Percentiles rank a stretch among this genome's conserved stretches.
Evolutionary conservation across 1,284 basidiomycete genomes (phyloP).

Genomic region (Ceratobasidium theobromae): DNA sequence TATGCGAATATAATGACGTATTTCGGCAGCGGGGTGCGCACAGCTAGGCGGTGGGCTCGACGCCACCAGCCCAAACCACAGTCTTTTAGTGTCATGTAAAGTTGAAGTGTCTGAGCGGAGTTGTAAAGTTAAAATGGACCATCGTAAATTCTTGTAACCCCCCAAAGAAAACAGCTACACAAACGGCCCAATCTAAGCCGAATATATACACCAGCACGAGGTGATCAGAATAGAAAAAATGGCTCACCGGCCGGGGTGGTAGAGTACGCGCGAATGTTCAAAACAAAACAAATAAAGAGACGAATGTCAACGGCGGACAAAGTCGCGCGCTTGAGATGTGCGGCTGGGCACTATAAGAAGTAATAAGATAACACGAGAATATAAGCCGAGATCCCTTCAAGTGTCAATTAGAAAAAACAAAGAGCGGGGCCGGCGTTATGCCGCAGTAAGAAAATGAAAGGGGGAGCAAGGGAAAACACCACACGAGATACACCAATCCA

Average conservation of each 20-base stretch:
- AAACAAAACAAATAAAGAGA: not conserved
- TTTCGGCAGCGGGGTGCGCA: too few species aligned
- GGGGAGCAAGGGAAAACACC: not conserved
- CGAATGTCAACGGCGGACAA: not conserved
- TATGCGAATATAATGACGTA: too few species aligned
- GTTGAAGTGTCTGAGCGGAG: too few species aligned
- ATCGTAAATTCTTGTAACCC: not conserved
- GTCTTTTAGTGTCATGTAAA: too few species aligned
- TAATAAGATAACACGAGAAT: not conserved
- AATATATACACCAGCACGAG: not conserved
- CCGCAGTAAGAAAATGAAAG: not conserved
- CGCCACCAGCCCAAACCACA: too few species aligned
- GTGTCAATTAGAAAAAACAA: not conserved
- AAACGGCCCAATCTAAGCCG: not conserved
- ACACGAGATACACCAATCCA: not conserved
- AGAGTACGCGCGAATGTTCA: not conserved
- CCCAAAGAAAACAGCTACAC: not conserved
- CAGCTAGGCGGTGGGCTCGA: too few species aligned
- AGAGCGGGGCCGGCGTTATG: constrained; percentile 14
- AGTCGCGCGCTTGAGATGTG: too few species aligned
- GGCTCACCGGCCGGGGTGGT: too few species aligned
- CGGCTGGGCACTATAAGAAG: constrained; percentile 21
- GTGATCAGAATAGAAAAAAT: not conserved
- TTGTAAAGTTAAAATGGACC: not conserved
- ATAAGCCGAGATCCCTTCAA: not conserved